Base-by-base conservation (phyloP, 2,329 filamentous ascomycete genomes). In the Ophiostoma novo-ulmi region DNA sequence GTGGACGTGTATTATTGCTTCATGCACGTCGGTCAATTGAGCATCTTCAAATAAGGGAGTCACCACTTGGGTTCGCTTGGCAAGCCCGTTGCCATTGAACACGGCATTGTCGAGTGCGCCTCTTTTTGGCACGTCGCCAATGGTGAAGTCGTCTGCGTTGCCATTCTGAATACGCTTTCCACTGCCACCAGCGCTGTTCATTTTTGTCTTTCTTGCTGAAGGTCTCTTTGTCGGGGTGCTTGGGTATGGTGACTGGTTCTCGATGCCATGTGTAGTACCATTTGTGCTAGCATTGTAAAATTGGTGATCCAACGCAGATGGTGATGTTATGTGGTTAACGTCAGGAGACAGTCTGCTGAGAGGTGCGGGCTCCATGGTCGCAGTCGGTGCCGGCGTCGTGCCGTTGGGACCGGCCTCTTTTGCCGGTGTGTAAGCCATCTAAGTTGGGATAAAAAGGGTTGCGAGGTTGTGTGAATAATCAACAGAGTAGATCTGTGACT, bases 351-450 rank as follows among this genome's bases (percentile, higher is more conserved):
- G 44, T 8, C 22, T 68, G 66, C 41, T 52, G 66, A 52, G 66
- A 31, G 35, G 61, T 38, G 17, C 20, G 5, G 44, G 5, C 35
- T 35, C 20, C 14, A 26, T 63, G 17, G 68, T 17, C 38, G 38
- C 26, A 26, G 68, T 41, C 20, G 58, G 26, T 22, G 63, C 38
- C 14, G 68, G 63, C 17, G 20, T 20, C 11, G 65, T 41, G 68
- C 68, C 68, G 17, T 70, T 67, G 39, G 22, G 52, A 35, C 64
- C 55, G 58, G 35, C 41, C 39, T 20, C 48, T 8, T 41, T 64
- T 8, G 68, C 67, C 31, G 68, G 41, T 14, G 68, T 39, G 64
- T 65, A 68, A 26, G 68, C 65, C 71, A 71, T 71, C 31, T 48
- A 8, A 14, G 39, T 10, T 7, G 35, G 36, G 63, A 3, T 39